phyloP scores from a whole-genome alignment of 1,139 yeast genomes.

The Yamadazyma mexicana region DNA sequence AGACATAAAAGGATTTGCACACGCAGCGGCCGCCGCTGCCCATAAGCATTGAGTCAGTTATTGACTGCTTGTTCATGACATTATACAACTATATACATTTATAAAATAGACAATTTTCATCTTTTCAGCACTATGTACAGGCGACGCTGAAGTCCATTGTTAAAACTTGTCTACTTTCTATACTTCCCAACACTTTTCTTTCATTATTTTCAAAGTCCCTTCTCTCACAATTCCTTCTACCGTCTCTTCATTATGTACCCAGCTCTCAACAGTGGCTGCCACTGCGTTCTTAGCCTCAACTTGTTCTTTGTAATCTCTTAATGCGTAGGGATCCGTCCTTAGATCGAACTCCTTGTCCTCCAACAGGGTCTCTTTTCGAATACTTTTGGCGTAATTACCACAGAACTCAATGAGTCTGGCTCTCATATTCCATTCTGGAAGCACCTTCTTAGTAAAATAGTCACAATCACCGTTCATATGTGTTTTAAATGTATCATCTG shows the following conservation, averaged over 20 bases:
- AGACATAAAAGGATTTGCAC: constrained; percentile 35
- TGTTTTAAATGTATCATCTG: constrained; percentile 41
- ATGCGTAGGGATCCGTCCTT: constrained; percentile 43
- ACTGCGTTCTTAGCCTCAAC: constrained; percentile 23
- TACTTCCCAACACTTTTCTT: constrained; percentile 30
- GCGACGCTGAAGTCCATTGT: neutral
- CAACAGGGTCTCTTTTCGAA: constrained; percentile 16
- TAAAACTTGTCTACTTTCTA: neutral
- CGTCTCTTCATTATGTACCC: constrained; percentile 37
- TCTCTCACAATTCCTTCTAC: constrained; percentile 38
- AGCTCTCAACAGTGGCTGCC: constrained; percentile 33
- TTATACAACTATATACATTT: neutral
- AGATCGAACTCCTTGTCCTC: constrained; percentile 25
- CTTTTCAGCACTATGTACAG: constrained; percentile 2
- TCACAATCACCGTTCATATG: constrained; percentile 38
- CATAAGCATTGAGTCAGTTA: constrained; percentile 27
- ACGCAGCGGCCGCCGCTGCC: constrained; percentile 52
- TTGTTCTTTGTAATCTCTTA: constrained; percentile 23
- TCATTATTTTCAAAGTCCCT: constrained; percentile 33
- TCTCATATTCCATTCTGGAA: constrained; percentile 41
- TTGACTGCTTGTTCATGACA: neutral
- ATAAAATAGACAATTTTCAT: neutral
- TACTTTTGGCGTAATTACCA: constrained; percentile 22
- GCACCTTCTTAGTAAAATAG: constrained; percentile 28
- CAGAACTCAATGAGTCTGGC: constrained; percentile 33